Evolutionary conservation across 768 basidiomycete genomes (phyloP).

Genomic region (Pisolithus microcarpus): DNA sequence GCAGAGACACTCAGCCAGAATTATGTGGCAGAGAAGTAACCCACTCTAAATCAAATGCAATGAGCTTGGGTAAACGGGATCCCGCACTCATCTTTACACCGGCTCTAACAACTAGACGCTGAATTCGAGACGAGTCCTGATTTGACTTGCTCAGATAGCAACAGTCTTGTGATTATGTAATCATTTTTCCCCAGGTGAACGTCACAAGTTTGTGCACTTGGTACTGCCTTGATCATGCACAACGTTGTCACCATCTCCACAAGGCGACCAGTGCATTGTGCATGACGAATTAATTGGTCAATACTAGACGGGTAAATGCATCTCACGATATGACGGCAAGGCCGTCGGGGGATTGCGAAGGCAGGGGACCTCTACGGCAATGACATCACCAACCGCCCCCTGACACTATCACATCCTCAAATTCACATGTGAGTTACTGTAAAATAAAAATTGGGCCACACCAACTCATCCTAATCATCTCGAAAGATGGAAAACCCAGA

Average conservation of each 20-base stretch:
- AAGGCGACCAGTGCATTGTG: too few species aligned
- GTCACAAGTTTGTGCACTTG: too few species aligned
- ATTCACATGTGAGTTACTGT: not conserved
- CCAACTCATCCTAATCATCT: not conserved
- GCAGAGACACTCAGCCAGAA: conserved; percentile 3
- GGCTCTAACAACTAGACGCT: too few species aligned
- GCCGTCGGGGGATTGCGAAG: too few species aligned
- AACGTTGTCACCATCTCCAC: too few species aligned
- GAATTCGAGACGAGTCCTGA: too few species aligned
- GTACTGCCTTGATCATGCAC: too few species aligned
- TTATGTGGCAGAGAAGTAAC: conserved; percentile 11
- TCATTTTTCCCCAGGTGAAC: not conserved
- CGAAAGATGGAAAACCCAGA: conserved; percentile 45
- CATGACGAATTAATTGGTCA: too few species aligned
- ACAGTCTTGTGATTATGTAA: too few species aligned
- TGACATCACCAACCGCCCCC: not conserved
- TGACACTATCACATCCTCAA: not conserved
- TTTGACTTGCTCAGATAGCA: too few species aligned
- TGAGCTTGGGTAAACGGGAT: conserved; percentile 47
- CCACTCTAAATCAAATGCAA: conserved; percentile 82
- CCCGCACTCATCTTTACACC: not conserved
- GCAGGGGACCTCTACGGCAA: not conserved
- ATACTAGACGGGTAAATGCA: too few species aligned
- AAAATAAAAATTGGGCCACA: not conserved
- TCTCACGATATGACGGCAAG: too few species aligned